Percentiles rank a stretch among this genome's conserved stretches.
phyloP scores from a whole-genome alignment of 2,329 filamentous ascomycete species.

The Pyrenochaeta sp. region DNA sequence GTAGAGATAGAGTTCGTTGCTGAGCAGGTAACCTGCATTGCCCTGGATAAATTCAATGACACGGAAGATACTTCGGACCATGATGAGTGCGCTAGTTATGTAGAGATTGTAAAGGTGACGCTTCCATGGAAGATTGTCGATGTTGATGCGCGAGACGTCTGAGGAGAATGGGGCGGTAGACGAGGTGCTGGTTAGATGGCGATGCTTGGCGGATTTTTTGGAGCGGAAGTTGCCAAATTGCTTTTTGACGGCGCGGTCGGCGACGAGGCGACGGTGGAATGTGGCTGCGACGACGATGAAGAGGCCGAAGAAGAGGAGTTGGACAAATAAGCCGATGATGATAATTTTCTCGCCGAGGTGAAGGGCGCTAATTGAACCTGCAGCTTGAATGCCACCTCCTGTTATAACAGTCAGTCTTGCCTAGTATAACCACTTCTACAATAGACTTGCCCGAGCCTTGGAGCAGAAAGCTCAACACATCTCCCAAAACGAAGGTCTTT shows the following conservation, averaged over 20 bases:
- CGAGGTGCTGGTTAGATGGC: neutral
- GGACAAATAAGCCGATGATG: conserved; percentile 49
- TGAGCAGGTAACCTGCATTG: conserved; percentile 53
- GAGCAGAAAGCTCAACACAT: conserved; percentile 55
- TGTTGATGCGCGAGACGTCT: neutral
- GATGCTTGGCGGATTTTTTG: neutral
- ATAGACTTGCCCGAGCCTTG: conserved; percentile 36
- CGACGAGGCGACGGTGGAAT: conserved; percentile 27
- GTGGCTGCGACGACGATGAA: conserved; percentile 48
- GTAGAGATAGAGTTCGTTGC: conserved; percentile 54
- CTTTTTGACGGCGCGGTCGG: conserved; percentile 11
- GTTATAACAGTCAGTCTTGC: conserved; percentile 1
- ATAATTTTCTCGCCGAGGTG: conserved; percentile 28
- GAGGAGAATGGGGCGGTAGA: neutral
- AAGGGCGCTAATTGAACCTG: conserved; percentile 7
- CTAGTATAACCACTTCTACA: conserved; percentile 34
- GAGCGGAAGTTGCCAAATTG: neutral
- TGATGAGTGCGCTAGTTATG: conserved; percentile 53
- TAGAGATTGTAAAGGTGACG: conserved; percentile 55
- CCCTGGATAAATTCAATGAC: conserved; percentile 58
- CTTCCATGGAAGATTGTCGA: conserved; percentile 29
- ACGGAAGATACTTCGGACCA: conserved; percentile 59
- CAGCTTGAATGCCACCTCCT: conserved; percentile 28
- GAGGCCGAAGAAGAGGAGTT: conserved; percentile 58
- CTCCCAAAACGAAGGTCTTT: conserved; percentile 55